Evolutionary conservation across 768 basidiomycete genomes (phyloP).

Genomic region (Melanogaster broomeanus): DNA sequence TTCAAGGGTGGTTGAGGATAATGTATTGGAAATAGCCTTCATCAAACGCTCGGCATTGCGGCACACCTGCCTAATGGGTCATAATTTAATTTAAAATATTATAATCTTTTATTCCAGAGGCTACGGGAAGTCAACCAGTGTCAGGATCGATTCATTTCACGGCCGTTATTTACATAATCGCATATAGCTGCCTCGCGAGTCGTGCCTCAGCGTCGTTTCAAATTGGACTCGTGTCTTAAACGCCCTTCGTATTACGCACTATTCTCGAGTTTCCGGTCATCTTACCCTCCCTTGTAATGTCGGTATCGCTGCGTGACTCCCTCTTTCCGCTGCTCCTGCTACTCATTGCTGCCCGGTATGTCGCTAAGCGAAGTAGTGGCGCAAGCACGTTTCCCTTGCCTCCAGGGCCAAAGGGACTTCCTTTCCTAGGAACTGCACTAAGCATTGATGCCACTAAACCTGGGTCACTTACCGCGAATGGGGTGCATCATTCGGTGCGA

Average conservation of each 20-base stretch:
- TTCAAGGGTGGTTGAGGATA: no score
- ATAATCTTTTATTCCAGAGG: no score
- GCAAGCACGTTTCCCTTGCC: conserved; percentile 33
- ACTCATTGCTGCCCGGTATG: conserved; percentile 4
- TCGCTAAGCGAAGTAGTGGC: conserved; percentile 3
- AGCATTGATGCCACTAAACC: conserved; percentile 30
- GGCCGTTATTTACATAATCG: no score
- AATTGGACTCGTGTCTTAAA: no score
- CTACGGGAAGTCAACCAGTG: no score
- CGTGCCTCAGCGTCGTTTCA: no score
- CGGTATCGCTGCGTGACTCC: neutral
- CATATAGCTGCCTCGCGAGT: no score
- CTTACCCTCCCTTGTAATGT: conserved; percentile 3
- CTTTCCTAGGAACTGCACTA: conserved; percentile 27
- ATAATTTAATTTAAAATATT: no score
- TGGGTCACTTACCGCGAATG: conserved; percentile 37
- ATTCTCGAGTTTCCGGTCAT: neutral
- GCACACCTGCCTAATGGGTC: no score
- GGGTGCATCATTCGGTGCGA: conserved; percentile 27
- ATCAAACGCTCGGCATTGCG: no score
- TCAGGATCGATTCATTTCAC: no score
- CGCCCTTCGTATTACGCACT: neutral
- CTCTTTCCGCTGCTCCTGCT: conserved; percentile 10
- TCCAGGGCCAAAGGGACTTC: conserved; percentile 53
- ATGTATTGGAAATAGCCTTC: no score